Percentiles rank a stretch among this genome's conserved stretches.
Conservation (phyloP, 768 basidiomycete genomes). For the Leccinum truebloodii region DNA sequence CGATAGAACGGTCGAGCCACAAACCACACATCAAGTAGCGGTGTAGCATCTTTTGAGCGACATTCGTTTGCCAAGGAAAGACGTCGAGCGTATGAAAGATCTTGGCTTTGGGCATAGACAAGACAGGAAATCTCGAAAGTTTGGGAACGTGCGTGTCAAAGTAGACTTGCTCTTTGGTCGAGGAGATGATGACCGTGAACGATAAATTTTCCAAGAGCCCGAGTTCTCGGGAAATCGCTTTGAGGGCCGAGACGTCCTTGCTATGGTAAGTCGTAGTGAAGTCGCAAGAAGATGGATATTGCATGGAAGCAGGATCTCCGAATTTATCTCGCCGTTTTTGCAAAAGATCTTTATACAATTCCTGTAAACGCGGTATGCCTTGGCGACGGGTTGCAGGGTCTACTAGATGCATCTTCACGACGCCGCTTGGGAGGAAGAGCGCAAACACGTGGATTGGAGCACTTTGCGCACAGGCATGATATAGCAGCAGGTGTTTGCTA, state of each 20-base stretch:
- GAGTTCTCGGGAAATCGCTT: conserved; percentile 86
- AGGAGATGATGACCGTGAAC: conserved; percentile 80
- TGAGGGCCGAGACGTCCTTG: conserved; percentile 77
- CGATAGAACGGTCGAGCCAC: conserved; percentile 79
- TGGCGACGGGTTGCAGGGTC: conserved; percentile 89
- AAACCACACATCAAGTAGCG: conserved; percentile 77
- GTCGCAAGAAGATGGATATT: conserved; percentile 63
- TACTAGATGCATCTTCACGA: conserved; percentile 81
- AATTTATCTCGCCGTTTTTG: conserved; percentile 48
- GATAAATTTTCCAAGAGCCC: conserved; percentile 72
- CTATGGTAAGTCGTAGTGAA: conserved; percentile 76
- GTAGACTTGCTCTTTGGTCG: conserved; percentile 79
- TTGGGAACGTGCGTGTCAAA: conserved; percentile 75
- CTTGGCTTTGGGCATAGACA: conserved; percentile 84
- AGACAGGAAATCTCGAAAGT: conserved; percentile 80
- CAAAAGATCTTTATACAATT: conserved; percentile 66
- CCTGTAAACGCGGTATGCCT: conserved; percentile 72
- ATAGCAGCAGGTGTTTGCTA: conserved; percentile 83
- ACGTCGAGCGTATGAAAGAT: conserved; percentile 72
- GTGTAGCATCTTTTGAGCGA: conserved; percentile 78
- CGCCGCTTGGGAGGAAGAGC: conserved; percentile 73
- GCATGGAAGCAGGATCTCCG: conserved; percentile 48
- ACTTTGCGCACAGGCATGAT: conserved; percentile 77
- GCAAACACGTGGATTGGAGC: conserved; percentile 84
- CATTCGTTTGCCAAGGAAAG: conserved; percentile 87